Percentiles rank a stretch among this genome's conserved stretches.
Conservation (phyloP, 441 rosid genomes). For the Corymbia calophylla region DNA sequence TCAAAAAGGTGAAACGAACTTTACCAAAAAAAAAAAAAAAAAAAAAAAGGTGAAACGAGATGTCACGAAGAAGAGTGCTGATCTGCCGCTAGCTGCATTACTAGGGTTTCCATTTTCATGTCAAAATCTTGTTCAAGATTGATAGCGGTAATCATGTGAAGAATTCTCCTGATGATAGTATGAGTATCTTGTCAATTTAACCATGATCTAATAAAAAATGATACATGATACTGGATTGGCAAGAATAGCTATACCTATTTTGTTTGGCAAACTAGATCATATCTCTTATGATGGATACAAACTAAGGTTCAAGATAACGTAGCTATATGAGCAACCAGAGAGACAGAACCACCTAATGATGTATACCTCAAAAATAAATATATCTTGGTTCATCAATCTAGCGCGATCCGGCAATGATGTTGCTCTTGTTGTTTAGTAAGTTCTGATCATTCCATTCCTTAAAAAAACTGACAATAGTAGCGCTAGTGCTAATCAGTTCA, state of each 20-base stretch:
- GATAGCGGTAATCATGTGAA: neutral
- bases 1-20: neutral
- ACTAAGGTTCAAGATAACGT: neutral
- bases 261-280: neutral
- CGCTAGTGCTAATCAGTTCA: neutral
- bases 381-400: neutral
- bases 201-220: neutral
- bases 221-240: neutral
- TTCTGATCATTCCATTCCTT: neutral
- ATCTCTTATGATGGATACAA: neutral
- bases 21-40: no score
- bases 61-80: constrained; percentile 29
- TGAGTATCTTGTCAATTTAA: neutral
- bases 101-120: neutral
- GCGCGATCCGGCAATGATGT: neutral
- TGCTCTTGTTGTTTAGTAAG: neutral
- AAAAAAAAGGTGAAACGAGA: constrained; percentile 9
- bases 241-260: neutral
- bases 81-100: constrained; percentile 31
- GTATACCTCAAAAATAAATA: neutral
- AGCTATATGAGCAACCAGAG: neutral
- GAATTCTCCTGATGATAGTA: neutral
- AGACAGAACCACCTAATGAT: neutral
- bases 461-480: neutral
- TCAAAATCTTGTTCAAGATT: neutral